Conservation (phyloP, 169 alveolate genomes). For the Plasmodium billcollinsi region DNA sequence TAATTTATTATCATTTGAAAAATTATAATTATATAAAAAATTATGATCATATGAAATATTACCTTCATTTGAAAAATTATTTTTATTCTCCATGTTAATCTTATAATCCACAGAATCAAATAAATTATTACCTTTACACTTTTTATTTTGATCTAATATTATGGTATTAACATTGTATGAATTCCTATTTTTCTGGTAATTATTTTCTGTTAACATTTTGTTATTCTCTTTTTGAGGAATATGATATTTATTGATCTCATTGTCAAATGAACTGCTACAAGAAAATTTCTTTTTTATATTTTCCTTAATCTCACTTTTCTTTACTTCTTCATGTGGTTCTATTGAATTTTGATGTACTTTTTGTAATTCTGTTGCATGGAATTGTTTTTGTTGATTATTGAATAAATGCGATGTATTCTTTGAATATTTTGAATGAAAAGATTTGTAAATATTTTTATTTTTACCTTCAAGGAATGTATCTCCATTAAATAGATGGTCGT, state of each 20-base stretch:
- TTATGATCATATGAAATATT: slow-evolving; percentile 13
- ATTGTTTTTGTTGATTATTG: background rate
- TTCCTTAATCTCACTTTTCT: slow-evolving; percentile 23
- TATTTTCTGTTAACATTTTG: slow-evolving; percentile 4
- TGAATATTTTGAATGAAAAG: background rate
- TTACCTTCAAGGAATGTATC: slow-evolving; percentile 9
- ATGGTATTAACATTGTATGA: background rate
- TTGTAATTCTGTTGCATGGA: background rate
- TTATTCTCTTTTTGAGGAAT: background rate
- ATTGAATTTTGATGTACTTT: slow-evolving; percentile 14
- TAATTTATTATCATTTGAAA: background rate
- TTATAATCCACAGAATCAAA: too few relatives aligned
- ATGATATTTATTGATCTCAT: slow-evolving; percentile 1
- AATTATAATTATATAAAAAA: slow-evolving; percentile 19
- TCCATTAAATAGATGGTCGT: background rate
- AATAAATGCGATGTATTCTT: background rate
- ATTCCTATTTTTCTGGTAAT: background rate
- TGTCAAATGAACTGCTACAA: background rate
- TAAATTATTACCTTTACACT: background rate
- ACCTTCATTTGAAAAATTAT: background rate
- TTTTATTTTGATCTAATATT: slow-evolving; percentile 2
- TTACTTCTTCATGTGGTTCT: background rate
- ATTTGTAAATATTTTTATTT: slow-evolving; percentile 20
- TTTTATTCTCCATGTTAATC: background rate
- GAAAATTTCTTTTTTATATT: slow-evolving; percentile 6